A percentile compares a stretch with the other conserved stretches of the same genome.
These are phyloP conservation scores for Amanita phalloides DNA, from an alignment of 768 basidiomycete genomes.

Conservation along the genomic window DNA sequence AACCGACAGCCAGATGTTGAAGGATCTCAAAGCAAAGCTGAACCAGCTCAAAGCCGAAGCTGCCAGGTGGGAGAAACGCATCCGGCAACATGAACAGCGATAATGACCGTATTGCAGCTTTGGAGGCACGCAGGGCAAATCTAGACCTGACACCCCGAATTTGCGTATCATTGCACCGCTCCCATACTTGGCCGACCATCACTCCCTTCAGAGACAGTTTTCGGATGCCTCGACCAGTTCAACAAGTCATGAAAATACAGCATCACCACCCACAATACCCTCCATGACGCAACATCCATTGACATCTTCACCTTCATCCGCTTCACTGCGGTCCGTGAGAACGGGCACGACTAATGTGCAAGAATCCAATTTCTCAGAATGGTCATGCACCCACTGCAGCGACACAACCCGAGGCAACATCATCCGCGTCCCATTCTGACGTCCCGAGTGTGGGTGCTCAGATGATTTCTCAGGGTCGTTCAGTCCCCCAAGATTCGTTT, in stretches of 20 bases:
- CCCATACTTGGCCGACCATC: slow-evolving; percentile 17
- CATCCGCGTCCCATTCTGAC: slow-evolving; percentile 14
- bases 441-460: slow-evolving; percentile 7
- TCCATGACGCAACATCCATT: slow-evolving; percentile 2
- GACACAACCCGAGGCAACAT: slow-evolving; percentile 9
- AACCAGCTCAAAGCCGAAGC: slow-evolving; percentile 77
- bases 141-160: slow-evolving; percentile 22
- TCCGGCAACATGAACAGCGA: too few species aligned
- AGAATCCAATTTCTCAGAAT: slow-evolving; percentile 6
- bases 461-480: background rate
- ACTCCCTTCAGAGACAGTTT: slow-evolving; percentile 23
- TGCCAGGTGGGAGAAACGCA: too few species aligned
- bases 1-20: too few species aligned
- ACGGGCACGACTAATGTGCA: slow-evolving; percentile 7
- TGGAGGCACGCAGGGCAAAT: slow-evolving; percentile 34
- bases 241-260: slow-evolving; percentile 4
- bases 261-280: slow-evolving; percentile 7
- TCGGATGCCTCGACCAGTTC: slow-evolving; percentile 19
- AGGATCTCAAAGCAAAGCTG: slow-evolving; percentile 63
- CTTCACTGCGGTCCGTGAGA: slow-evolving; percentile 11
- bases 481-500: background rate
- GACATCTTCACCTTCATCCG: slow-evolving; percentile 11
- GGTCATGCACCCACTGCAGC: slow-evolving; percentile 2
- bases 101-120: slow-evolving; percentile 49
- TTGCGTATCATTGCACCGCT: slow-evolving; percentile 7